Evolutionary conservation across 768 basidiomycete species (phyloP).

Genomic region (Phaeotremella skinneri): DNA sequence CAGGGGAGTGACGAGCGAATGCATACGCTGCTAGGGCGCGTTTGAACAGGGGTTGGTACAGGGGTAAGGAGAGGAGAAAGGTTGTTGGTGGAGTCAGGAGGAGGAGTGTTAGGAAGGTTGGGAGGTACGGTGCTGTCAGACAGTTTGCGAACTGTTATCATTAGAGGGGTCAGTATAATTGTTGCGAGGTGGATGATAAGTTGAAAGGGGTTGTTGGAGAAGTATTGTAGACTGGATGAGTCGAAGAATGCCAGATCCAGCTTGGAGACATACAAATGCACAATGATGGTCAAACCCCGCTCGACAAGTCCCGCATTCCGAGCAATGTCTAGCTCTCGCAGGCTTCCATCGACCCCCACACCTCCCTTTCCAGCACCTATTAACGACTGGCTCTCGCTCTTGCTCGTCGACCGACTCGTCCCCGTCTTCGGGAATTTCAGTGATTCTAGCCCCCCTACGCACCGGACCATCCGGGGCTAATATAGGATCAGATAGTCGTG

Average conservation of each 20-base stretch:
- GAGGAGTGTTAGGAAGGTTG: slow-evolving; percentile 43
- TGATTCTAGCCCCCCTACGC: too few relatives aligned
- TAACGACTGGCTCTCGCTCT: slow-evolving; percentile 17
- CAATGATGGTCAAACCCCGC: slow-evolving; percentile 53
- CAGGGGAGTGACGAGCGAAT: slow-evolving; percentile 10
- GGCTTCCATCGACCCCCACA: slow-evolving; percentile 52
- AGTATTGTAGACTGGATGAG: background rate
- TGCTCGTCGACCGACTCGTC: background rate
- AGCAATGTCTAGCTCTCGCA: slow-evolving; percentile 52
- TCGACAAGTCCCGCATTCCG: slow-evolving; percentile 47
- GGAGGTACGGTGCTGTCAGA: slow-evolving; percentile 44
- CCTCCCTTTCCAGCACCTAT: slow-evolving; percentile 44
- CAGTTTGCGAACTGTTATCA: slow-evolving; percentile 45
- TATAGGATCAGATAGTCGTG: slow-evolving; percentile 1
- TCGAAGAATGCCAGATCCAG: slow-evolving; percentile 3
- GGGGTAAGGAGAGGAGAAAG: slow-evolving; percentile 28
- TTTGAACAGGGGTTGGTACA: slow-evolving; percentile 20
- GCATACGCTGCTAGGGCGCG: slow-evolving; percentile 19
- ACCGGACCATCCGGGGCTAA: too few relatives aligned
- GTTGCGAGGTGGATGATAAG: background rate
- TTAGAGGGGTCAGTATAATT: background rate
- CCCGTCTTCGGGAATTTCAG: too few relatives aligned
- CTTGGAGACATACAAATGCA: slow-evolving; percentile 37
- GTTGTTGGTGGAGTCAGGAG: slow-evolving; percentile 39
- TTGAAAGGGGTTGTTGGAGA: background rate